Base-by-base conservation (phyloP, 176 grass and related monocot genomes). In the Saccharum spontaneum region DNA sequence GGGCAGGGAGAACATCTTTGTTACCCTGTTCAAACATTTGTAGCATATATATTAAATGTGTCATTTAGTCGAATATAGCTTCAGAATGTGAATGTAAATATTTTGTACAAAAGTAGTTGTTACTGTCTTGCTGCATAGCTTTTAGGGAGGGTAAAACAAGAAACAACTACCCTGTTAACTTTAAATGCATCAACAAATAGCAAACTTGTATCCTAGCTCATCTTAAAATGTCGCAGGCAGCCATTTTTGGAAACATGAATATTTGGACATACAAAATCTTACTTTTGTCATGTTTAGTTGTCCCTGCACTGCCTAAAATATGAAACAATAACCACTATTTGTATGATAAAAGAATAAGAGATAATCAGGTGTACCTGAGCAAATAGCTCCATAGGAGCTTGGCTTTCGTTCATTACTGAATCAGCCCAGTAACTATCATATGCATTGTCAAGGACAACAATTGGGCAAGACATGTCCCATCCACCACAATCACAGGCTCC, bases 401-500 rank as follows among this genome's bases (percentile, higher is more conserved):
- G 90, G 77, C 83, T 70, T 85, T 94, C 88, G 20, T 61, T 87
- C 67, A 89, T 84, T 71, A 80, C 78, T 44, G 65, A 86, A 84
- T 88, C 75, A 63, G 81, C 76, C 88, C 83, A 92, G 82, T 82
- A 55, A 75, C 89, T 89, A 92, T 87, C 73, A 78, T 84, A 83
- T 40, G 40, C 31, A 88, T 94, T 96, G 43, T 87, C 78, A 88
- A 95, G 90, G 57, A 98, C 93, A 77, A 88, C 79, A 80, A 96
- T 92, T 60, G 97, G 97, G 79, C 97, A 98, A 40, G 91, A 89
- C 97, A 98, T 98, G 75, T 98, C 93, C 97, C 97, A 98, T 74
- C 97, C 97, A 1, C 97, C 97, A 69, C 97, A 98, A 72, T 96
- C 93, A 49, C 97, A 98, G n/a, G 88, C 78, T 73, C 97, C 97